phyloP scores from a whole-genome alignment of 352 stramenopile species.

The Globisporangium cederbergense region DNA sequence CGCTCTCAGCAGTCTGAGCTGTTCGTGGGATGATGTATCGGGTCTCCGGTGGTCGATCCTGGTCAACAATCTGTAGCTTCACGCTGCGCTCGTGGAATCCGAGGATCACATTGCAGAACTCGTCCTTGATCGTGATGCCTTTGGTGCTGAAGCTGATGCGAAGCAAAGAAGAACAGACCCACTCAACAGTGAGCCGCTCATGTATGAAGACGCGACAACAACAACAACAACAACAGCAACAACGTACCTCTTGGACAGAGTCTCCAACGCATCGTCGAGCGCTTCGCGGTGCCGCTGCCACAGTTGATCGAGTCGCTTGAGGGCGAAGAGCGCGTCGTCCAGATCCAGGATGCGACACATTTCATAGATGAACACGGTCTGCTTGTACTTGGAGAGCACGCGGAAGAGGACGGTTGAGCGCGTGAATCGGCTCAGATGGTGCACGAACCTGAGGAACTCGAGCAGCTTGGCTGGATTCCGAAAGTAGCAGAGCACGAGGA shows the following conservation, averaged over 20 bases:
- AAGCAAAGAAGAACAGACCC: not conserved
- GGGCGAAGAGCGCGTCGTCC: conserved; percentile 60
- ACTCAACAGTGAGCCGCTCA: not conserved
- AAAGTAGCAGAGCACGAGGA: conserved; percentile 58
- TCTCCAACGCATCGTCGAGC: conserved; percentile 28
- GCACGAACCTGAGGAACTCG: conserved; percentile 45
- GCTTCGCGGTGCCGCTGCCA: conserved; percentile 26
- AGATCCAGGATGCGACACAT: conserved; percentile 62
- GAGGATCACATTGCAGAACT: conserved; percentile 67
- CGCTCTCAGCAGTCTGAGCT: not conserved
- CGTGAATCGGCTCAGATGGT: conserved; percentile 23
- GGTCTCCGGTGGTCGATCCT: not conserved
- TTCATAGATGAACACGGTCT: conserved; percentile 55
- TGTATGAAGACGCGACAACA: not conserved
- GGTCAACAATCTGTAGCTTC: not conserved
- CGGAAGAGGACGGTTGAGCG: conserved; percentile 42
- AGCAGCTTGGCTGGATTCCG: conserved; percentile 25
- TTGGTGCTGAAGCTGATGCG: not conserved
- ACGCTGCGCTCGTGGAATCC: conserved; percentile 34
- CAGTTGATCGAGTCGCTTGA: conserved; percentile 60
- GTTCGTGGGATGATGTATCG: conserved; percentile 3
- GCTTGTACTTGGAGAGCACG: conserved; percentile 46
- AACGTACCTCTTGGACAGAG: conserved; percentile 18
- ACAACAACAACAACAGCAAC: not conserved
- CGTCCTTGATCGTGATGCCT: conserved; percentile 31